Evolutionary conservation across 2,329 filamentous ascomycete species (phyloP).

Genomic region (Phialophora verrucosa): DNA sequence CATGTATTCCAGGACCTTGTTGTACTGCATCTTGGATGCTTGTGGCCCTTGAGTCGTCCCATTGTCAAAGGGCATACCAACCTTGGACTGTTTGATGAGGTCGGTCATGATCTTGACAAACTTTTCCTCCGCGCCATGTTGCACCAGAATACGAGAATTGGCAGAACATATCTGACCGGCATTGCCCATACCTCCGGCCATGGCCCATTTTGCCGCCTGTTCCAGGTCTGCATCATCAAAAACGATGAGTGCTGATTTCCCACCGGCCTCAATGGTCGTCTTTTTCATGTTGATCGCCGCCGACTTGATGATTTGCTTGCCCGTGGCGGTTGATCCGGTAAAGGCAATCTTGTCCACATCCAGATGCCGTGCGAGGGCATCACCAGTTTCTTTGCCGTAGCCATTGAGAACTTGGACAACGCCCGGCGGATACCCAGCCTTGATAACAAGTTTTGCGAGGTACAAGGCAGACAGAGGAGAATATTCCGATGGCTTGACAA

Average conservation of each 20-base stretch:
- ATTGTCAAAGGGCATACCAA: no score
- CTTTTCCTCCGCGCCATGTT: no score
- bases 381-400: conserved; percentile 62
- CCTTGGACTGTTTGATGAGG: no score
- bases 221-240: conserved; percentile 59
- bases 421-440: conserved; percentile 64
- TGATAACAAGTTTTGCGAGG: conserved; percentile 45
- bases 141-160: conserved; percentile 33
- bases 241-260: conserved; percentile 66
- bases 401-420: conserved; percentile 67
- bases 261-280: conserved; percentile 65
- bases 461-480: no score
- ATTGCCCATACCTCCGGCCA: conserved; percentile 47
- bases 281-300: conserved; percentile 64
- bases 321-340: conserved; percentile 66
- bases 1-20: no score
- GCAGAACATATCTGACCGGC: conserved; percentile 59
- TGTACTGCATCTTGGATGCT: no score
- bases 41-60: no score
- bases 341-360: conserved; percentile 67
- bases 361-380: conserved; percentile 62
- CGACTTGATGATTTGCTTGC: conserved; percentile 62
- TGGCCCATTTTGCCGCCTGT: no score
- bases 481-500: conserved; percentile 55
- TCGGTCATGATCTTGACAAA: no score